These are phyloP conservation scores for Hypoxylon sp. DNA, from an alignment of 2,329 filamentous ascomycete species.

Conservation along the genomic window DNA sequence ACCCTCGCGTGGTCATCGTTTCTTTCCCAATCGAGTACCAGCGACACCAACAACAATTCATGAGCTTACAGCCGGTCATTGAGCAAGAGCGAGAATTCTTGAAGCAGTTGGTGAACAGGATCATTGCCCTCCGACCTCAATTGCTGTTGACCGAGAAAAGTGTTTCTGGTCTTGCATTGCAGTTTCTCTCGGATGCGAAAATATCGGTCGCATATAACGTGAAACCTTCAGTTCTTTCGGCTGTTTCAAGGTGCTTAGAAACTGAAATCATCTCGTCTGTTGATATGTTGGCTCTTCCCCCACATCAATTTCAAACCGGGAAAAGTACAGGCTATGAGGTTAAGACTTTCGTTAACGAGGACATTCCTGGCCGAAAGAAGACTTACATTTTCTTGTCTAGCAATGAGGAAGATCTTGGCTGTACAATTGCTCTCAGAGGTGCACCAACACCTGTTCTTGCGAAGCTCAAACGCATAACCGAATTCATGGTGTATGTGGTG, in stretches of 20 bases:
- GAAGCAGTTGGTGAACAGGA: slow-evolving; percentile 89
- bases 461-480: slow-evolving; percentile 90
- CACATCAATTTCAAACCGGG: slow-evolving; percentile 77
- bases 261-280: slow-evolving; percentile 94
- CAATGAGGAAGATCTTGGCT: slow-evolving; percentile 88
- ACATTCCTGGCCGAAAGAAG: slow-evolving; percentile 80
- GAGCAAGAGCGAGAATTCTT: slow-evolving; percentile 96
- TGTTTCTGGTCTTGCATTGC: slow-evolving; percentile 89
- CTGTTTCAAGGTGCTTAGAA: slow-evolving; percentile 91
- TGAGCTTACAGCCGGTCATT: slow-evolving; percentile 97
- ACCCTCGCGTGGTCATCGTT: slow-evolving; percentile 90
- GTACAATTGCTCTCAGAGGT: slow-evolving; percentile 91
- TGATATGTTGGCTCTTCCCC: slow-evolving; percentile 84
- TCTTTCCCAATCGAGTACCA: slow-evolving; percentile 97
- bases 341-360: slow-evolving; percentile 89
- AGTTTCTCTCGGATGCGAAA: slow-evolving; percentile 86
- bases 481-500: slow-evolving; percentile 99
- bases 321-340: slow-evolving; percentile 90
- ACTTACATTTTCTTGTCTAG: slow-evolving; percentile 97
- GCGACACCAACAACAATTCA: slow-evolving; percentile 92
- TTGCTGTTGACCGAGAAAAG: slow-evolving; percentile 92
- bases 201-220: slow-evolving; percentile 97
- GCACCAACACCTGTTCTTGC: slow-evolving; percentile 76
- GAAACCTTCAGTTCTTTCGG: slow-evolving; percentile 94
- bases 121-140: slow-evolving; percentile 85